Conservation (phyloP, 805 yeast species). For the Tetrapisispora taiwanensis region DNA sequence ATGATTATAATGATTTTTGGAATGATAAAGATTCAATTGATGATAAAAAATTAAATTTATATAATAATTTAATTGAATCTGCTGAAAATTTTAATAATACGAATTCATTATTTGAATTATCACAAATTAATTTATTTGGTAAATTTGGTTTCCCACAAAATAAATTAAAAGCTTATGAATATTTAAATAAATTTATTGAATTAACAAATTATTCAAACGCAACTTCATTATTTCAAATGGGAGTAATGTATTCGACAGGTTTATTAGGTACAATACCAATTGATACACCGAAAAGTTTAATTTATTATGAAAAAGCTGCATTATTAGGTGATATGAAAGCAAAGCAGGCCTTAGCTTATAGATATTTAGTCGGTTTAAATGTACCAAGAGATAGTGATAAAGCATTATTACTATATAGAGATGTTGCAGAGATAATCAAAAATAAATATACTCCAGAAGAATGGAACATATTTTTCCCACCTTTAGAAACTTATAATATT, state of each 20-base stretch:
- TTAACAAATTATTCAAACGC: conserved; percentile 35
- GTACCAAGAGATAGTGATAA: conserved; percentile 42
- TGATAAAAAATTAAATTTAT: conserved; percentile 12
- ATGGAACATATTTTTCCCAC: conserved; percentile 38
- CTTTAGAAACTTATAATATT: conserved; percentile 37
- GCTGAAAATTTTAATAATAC: conserved; percentile 29
- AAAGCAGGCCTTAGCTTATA: conserved; percentile 66
- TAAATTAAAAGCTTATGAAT: conserved; percentile 42
- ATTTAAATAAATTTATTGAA: conserved; percentile 42
- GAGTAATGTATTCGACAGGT: conserved; percentile 72
- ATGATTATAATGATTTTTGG: conserved; percentile 7
- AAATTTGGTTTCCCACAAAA: conserved; percentile 51
- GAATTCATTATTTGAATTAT: conserved; percentile 44
- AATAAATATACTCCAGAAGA: conserved; percentile 21
- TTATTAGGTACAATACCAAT: conserved; percentile 58
- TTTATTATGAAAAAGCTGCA: conserved; percentile 68
- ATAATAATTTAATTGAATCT: conserved; percentile 13
- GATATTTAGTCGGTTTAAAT: conserved; percentile 52
- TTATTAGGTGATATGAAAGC: conserved; percentile 56
- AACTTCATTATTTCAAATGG: conserved; percentile 68
- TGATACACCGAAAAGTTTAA: conserved; percentile 53
- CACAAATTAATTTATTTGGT: conserved; percentile 54
- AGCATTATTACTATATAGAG: conserved; percentile 49
- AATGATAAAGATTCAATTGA: neutral
- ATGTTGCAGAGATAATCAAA: conserved; percentile 37